Conservation (phyloP, 2,329 filamentous ascomycete genomes). For the Epichloe scottii region DNA sequence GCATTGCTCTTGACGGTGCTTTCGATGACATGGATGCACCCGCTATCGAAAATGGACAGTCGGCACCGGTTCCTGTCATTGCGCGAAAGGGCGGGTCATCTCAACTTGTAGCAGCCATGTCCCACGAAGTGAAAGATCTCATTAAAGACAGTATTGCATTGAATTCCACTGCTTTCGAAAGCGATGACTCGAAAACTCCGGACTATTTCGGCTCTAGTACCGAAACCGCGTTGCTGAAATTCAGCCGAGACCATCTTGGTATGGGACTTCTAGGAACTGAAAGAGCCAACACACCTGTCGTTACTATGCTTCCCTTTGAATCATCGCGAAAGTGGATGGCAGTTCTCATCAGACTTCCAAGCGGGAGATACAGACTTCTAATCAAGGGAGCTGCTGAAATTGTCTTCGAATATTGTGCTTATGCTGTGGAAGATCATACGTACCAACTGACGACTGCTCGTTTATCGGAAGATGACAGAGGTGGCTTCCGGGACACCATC, state of each 20-base stretch:
- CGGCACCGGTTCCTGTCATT: conserved; percentile 12
- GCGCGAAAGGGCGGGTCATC: conserved; percentile 16
- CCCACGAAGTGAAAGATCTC: conserved; percentile 21
- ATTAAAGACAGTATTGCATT: conserved; percentile 29
- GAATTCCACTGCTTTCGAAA: conserved; percentile 43
- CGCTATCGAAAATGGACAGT: conserved; percentile 9
- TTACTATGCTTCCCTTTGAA: conserved; percentile 41
- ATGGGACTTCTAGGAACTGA: conserved; percentile 33
- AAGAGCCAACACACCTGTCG: conserved; percentile 31
- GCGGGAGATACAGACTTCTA: conserved; percentile 35
- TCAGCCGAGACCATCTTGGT: conserved; percentile 36
- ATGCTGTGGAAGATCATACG: conserved; percentile 32
- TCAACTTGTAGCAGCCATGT: conserved; percentile 18
- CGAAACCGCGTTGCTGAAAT: conserved; percentile 39
- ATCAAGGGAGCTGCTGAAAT: conserved; percentile 48
- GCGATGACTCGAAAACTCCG: conserved; percentile 21
- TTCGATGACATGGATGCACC: conserved; percentile 24
- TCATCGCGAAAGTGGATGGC: conserved; percentile 45
- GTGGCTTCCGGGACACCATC: conserved; percentile 21
- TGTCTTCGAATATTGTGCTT: conserved; percentile 32
- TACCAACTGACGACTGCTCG: conserved; percentile 16
- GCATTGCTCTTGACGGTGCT: conserved; percentile 29
- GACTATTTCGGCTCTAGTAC: conserved; percentile 42
- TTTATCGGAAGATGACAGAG: conserved; percentile 19
- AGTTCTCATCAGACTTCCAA: conserved; percentile 33